Evolutionary conservation across 1,284 basidiomycete genomes (phyloP).

Genomic region (Rhodotorula mucilaginosa): DNA sequence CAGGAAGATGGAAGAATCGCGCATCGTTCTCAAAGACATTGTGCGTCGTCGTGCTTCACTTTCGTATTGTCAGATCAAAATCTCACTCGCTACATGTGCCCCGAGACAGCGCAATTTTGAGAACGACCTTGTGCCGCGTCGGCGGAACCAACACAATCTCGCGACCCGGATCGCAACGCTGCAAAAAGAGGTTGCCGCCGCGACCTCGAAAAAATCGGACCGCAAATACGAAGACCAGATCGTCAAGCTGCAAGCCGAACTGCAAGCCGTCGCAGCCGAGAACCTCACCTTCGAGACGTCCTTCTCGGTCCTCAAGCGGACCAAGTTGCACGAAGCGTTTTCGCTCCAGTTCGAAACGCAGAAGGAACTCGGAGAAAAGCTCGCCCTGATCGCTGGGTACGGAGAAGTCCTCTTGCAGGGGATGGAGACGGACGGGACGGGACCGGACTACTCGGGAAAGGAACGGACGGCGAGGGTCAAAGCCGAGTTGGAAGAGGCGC

Average conservation of each 20-base stretch:
- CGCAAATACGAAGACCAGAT: slow-evolving; percentile 17
- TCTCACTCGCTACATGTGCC: not conserved
- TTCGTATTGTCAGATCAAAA: too few species aligned
- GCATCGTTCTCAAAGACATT: slow-evolving; percentile 38
- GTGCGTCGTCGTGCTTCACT: slow-evolving; percentile 1
- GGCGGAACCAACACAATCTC: slow-evolving; percentile 20
- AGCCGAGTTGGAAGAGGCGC: slow-evolving; percentile 33
- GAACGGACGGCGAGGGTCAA: slow-evolving; percentile 41
- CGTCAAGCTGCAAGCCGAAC: slow-evolving; percentile 24
- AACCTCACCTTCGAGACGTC: slow-evolving; percentile 32
- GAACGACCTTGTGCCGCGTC: slow-evolving; percentile 38
- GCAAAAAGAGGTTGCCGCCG: slow-evolving; percentile 13
- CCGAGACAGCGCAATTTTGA: slow-evolving; percentile 41
- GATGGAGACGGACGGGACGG: slow-evolving; percentile 37
- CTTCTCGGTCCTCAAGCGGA: slow-evolving; percentile 40
- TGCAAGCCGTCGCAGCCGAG: slow-evolving; percentile 28
- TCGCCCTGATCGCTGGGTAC: slow-evolving; percentile 42
- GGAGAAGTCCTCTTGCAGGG: slow-evolving; percentile 41
- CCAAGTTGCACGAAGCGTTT: slow-evolving; percentile 41
- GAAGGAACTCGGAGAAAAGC: slow-evolving; percentile 44
- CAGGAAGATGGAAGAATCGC: slow-evolving; percentile 31
- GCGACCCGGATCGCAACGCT: slow-evolving; percentile 22
- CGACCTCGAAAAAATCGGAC: slow-evolving; percentile 17
- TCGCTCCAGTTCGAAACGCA: slow-evolving; percentile 40
- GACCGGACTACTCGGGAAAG: slow-evolving; percentile 36